Conservation (phyloP, 225 moss, liverwort and hornwort genomes). For the Pleurozium schreberi region DNA sequence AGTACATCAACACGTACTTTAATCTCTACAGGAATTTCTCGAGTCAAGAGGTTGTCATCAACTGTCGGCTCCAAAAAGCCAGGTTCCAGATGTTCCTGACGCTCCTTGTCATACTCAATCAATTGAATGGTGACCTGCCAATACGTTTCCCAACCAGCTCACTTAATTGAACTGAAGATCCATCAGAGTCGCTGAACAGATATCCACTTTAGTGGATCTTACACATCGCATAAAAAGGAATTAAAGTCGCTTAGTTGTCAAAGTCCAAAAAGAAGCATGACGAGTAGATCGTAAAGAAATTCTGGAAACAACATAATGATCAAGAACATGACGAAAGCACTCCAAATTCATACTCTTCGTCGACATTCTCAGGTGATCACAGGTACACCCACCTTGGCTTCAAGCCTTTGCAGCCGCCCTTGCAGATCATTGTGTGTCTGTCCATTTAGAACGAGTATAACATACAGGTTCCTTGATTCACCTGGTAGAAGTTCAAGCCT, state of each 20-base stretch:
- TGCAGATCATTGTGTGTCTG: constrained; percentile 59
- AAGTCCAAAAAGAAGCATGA: neutral
- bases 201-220: neutral
- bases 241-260: neutral
- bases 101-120: constrained; percentile 73
- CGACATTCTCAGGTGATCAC: neutral
- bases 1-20: constrained; percentile 18
- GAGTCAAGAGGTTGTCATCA: constrained; percentile 59
- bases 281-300: neutral
- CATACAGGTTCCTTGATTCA: constrained; percentile 66
- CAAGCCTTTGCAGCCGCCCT: constrained; percentile 76
- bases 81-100: constrained; percentile 65
- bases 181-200: neutral
- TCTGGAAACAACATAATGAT: neutral
- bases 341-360: neutral
- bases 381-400: constrained; percentile 55
- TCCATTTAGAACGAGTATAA: constrained; percentile 63
- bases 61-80: constrained; percentile 50
- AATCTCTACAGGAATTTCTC: constrained; percentile 75
- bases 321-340: neutral
- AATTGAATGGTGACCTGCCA: constrained; percentile 69
- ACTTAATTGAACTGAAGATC: neutral
- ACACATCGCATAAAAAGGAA: neutral
- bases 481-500: constrained; percentile 77
- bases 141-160: neutral